Evolutionary conservation across 345 rosid genomes (phyloP).

Genomic region (Euclidium syriacum): DNA sequence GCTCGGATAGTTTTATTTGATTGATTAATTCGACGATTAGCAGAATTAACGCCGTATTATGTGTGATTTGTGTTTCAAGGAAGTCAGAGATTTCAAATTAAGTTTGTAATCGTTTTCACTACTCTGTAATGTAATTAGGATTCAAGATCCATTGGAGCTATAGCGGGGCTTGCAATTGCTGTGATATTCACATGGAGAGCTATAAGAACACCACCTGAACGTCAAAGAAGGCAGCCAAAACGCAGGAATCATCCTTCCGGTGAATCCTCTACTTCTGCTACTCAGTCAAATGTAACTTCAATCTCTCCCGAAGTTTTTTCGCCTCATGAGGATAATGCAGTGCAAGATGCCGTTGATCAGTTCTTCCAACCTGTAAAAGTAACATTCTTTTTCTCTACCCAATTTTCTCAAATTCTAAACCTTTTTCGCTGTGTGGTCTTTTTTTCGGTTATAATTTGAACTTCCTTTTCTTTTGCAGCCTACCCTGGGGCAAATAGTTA

Average conservation of each 20-base stretch:
- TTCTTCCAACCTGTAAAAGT: slow-evolving; percentile 82
- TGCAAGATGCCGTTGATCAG: slow-evolving; percentile 68
- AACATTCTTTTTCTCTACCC: background rate
- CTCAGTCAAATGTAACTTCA: slow-evolving; percentile 41
- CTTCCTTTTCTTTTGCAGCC: slow-evolving; percentile 41
- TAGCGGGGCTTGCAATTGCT: slow-evolving; percentile 93
- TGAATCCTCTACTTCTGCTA: slow-evolving; percentile 39
- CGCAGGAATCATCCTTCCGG: slow-evolving; percentile 46
- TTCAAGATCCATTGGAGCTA: slow-evolving; percentile 82
- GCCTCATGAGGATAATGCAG: slow-evolving; percentile 53
- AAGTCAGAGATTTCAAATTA: background rate
- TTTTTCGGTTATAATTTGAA: background rate
- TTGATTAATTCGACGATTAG: background rate
- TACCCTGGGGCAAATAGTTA: slow-evolving; percentile 72
- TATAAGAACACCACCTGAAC: slow-evolving; percentile 59
- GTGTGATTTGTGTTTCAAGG: background rate
- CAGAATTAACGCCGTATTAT: background rate
- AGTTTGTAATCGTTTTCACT: background rate
- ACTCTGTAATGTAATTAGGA: slow-evolving; percentile 42
- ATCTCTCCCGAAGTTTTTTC: slow-evolving; percentile 41
- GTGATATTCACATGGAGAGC: slow-evolving; percentile 80
- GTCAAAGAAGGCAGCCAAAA: slow-evolving; percentile 73
- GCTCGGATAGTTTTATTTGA: background rate
- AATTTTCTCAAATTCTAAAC: background rate
- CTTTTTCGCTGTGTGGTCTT: background rate